Evolutionary conservation across 1,284 basidiomycete genomes (phyloP), one percentile per base, ranked within the genome.

Genomic region (Paramarasmius palmivorus): DNA sequence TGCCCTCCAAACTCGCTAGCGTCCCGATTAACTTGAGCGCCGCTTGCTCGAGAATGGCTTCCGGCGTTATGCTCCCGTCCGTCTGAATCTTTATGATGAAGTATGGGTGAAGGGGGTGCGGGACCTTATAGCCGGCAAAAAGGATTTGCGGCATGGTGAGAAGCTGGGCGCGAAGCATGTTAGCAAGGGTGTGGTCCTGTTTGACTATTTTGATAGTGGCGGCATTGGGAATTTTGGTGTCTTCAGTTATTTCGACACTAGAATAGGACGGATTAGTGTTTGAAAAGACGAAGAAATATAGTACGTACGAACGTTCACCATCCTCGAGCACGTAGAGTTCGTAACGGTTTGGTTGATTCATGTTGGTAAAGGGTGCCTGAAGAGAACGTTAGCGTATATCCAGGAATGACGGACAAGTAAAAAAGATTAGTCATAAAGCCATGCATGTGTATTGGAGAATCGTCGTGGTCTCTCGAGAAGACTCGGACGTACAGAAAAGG

Each of bases 61-160:
- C 82, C 0, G 96, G 95, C 19, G 95, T 92, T 46, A 88, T 69
- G 1, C 83, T 80, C 22, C 95, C 95, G 71, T 98, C 94, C 1
- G 95, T 98, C 73, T 98, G 96, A 56, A 98, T 87, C 70, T 97
- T 98, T 71, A 99, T 82, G 37, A 91, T 78, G 71, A 98, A 96
- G 65, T 94, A 83, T 7, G 96, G 95, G 59, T 98, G 93, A 17
- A 98, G 83, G 1, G 97, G 96, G 65, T 98, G 96, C 0, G 96
- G 95, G 36, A 96, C 93, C 76, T 95, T 95, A 84, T 98, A 98
- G 0, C 96, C 96, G 2, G 95, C 95, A 68, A 99, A 99, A 56
- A 96, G 84, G 59, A 97, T 86, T 61, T 87, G 80, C 1, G 92
- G 87, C 79, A 90, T 90, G 12, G 86, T 72, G 22, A 96, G 84